Conservation (phyloP, 495 filamentous ascomycete genomes). For the Aspergillus avenaceus region DNA sequence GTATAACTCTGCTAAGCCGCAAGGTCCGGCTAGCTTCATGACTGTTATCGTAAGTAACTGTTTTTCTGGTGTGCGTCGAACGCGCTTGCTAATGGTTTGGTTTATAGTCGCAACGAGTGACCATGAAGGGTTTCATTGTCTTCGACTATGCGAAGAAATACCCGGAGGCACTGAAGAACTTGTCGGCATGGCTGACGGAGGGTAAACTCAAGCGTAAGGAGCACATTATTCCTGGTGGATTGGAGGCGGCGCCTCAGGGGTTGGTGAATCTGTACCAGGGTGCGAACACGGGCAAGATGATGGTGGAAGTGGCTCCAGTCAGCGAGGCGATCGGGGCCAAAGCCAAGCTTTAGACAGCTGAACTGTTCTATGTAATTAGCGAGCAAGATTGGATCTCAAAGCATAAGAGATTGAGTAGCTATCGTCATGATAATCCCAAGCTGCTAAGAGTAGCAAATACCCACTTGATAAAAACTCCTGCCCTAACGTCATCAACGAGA, state of each 20-base stretch:
- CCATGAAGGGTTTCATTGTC: conserved; percentile 55
- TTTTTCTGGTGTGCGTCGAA: background rate
- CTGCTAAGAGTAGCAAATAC: no score
- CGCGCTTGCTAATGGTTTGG: conserved; percentile 14
- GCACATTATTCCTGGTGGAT: conserved; percentile 47
- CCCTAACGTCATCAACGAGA: no score
- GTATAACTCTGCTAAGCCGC: conserved; percentile 45
- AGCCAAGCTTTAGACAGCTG: conserved; percentile 27
- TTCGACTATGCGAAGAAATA: conserved; percentile 48
- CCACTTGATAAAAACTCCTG: no score
- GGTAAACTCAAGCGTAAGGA: conserved; percentile 56
- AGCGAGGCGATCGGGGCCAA: conserved; percentile 24
- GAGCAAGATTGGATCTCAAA: background rate
- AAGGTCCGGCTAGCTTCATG: conserved; percentile 46
- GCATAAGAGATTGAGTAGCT: background rate
- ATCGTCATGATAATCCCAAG: no score
- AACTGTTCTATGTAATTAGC: background rate
- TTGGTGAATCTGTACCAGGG: conserved; percentile 48
- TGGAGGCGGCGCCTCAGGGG: conserved; percentile 46
- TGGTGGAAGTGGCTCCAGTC: conserved; percentile 42
- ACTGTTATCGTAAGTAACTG: conserved; percentile 43
- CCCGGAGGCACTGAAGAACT: conserved; percentile 38
- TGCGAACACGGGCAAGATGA: conserved; percentile 50
- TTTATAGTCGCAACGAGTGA: conserved; percentile 42
- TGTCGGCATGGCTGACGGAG: conserved; percentile 46